A percentile compares a stretch with the other conserved stretches of the same genome.
Conservation (phyloP, 208 protist genomes). For the Leishmania turanica region DNA sequence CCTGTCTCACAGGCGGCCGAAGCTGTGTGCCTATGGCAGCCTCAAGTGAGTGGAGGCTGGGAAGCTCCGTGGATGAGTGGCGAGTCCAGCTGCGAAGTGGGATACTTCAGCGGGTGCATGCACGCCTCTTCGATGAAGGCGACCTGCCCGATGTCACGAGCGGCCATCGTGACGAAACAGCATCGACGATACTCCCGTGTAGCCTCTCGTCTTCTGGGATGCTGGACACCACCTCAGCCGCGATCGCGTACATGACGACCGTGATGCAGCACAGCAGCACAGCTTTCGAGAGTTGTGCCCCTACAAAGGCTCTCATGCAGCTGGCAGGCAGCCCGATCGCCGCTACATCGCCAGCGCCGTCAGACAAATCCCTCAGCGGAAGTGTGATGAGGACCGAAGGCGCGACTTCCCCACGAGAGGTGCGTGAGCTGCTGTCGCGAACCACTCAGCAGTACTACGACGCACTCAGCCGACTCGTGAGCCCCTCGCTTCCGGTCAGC, state of each 20-base stretch:
- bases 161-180: neutral
- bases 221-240: neutral
- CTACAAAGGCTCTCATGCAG: neutral
- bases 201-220: neutral
- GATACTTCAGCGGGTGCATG: neutral
- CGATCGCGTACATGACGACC: neutral
- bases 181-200: too few relatives aligned
- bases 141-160: neutral
- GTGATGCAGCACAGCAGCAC: neutral
- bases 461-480: neutral
- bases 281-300: neutral
- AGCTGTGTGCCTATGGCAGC: neutral
- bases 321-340: neutral
- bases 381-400: neutral
- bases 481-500: neutral
- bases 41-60: neutral
- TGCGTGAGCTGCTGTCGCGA: neutral
- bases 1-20: neutral
- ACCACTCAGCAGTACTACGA: slow-evolving; percentile 1
- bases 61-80: neutral
- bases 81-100: neutral
- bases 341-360: neutral
- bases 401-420: neutral
- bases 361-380: neutral
- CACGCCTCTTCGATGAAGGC: neutral